Conservation (phyloP, 257 asterid genomes). For the Lycium barbarum region DNA sequence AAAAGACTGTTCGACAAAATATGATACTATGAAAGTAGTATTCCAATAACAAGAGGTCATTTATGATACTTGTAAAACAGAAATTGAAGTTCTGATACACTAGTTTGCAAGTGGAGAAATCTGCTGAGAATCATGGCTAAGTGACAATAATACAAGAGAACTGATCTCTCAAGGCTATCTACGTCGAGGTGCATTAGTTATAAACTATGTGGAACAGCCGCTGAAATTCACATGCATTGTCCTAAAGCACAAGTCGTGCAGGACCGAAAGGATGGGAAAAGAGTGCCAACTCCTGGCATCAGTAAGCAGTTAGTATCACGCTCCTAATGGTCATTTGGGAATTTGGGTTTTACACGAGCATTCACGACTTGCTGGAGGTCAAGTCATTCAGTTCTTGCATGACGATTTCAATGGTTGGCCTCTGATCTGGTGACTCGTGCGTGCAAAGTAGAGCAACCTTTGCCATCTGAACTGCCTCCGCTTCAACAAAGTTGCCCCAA, state of each 20-base stretch:
- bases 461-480: constrained; percentile 83
- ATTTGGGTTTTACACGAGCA: constrained; percentile 2
- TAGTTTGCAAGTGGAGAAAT: constrained; percentile 25
- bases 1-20: not conserved
- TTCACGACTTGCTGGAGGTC: constrained; percentile 35
- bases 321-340: constrained; percentile 28
- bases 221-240: constrained; percentile 25
- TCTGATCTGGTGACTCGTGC: constrained; percentile 63
- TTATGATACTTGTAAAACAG: not conserved
- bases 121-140: constrained; percentile 15
- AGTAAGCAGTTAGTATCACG: constrained; percentile 42
- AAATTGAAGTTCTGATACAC: constrained; percentile 4
- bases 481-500: constrained; percentile 64
- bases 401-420: constrained; percentile 71
- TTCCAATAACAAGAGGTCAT: not conserved
- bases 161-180: not conserved
- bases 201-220: not conserved
- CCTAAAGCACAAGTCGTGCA: constrained; percentile 16
- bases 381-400: constrained; percentile 65
- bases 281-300: constrained; percentile 34
- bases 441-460: constrained; percentile 89
- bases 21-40: not conserved
- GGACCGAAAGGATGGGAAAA: not conserved
- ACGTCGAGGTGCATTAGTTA: not conserved
- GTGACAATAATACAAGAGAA: constrained; percentile 27